These are phyloP conservation scores for Starmerella lactis-condensi DNA, from an alignment of 805 yeast genomes.

Conservation along the genomic window DNA sequence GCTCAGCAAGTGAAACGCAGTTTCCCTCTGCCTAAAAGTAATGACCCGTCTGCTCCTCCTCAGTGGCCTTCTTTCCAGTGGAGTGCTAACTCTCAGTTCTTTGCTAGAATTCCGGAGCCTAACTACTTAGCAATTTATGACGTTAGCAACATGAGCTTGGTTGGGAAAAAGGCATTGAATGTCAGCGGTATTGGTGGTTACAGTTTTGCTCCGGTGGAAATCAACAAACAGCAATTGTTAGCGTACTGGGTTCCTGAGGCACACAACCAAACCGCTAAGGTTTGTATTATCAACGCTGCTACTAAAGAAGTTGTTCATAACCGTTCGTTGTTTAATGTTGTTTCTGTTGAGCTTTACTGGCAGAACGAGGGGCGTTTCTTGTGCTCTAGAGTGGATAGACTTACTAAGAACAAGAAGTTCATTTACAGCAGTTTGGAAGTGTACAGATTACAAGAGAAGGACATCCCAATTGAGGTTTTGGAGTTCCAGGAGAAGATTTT, in stretches of 20 bases:
- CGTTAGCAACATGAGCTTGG: slow-evolving; percentile 51
- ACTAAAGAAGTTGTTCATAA: slow-evolving; percentile 70
- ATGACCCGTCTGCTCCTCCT: slow-evolving; percentile 28
- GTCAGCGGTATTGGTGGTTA: slow-evolving; percentile 75
- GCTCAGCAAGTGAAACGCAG: slow-evolving; percentile 75
- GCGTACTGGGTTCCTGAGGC: slow-evolving; percentile 96
- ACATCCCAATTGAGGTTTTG: slow-evolving; percentile 82
- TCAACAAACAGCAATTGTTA: slow-evolving; percentile 45
- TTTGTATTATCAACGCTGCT: slow-evolving; percentile 73
- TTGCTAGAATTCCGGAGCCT: slow-evolving; percentile 89
- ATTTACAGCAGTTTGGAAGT: slow-evolving; percentile 80
- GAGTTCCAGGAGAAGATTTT: slow-evolving; percentile 80
- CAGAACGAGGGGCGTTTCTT: slow-evolving; percentile 67
- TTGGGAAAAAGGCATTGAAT: slow-evolving; percentile 72
- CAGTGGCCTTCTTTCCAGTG: slow-evolving; percentile 96
- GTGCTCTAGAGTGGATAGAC: slow-evolving; percentile 92
- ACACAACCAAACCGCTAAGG: slow-evolving; percentile 84
- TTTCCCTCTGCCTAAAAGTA: slow-evolving; percentile 42
- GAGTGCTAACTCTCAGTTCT: slow-evolving; percentile 80
- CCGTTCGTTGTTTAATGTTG: slow-evolving; percentile 83
- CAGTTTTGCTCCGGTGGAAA: slow-evolving; percentile 86
- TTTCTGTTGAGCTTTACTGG: slow-evolving; percentile 84
- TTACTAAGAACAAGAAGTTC: slow-evolving; percentile 86
- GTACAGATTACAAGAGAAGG: slow-evolving; percentile 71
- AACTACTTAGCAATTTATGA: slow-evolving; percentile 77